These are phyloP conservation scores for Colletotrichum coccodes DNA, from an alignment of 2,329 filamentous ascomycete species.

Conservation along the genomic window DNA sequence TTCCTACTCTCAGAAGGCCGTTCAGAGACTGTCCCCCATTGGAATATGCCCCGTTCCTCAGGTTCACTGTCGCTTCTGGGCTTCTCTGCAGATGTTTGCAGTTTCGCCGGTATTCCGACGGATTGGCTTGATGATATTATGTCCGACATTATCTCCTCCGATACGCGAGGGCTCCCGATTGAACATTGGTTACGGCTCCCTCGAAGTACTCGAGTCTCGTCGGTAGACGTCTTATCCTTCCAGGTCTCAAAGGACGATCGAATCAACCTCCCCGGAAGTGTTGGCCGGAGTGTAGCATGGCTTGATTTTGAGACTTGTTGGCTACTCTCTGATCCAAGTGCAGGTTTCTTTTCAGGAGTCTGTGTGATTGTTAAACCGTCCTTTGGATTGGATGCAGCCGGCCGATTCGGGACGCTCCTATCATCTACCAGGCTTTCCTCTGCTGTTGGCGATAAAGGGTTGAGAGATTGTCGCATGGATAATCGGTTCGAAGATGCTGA, in stretches of 20 bases:
- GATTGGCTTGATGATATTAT: constrained; percentile 40
- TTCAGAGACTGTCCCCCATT: background rate
- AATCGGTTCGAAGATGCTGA: constrained; percentile 32
- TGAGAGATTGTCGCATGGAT: constrained; percentile 28
- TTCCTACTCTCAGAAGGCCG: background rate
- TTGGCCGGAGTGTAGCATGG: background rate
- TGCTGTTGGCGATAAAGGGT: constrained; percentile 41
- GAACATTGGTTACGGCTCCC: background rate
- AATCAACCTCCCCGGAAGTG: background rate
- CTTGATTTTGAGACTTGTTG: background rate
- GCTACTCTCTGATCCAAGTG: background rate
- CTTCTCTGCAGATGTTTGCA: background rate
- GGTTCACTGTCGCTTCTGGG: background rate
- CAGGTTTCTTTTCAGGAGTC: background rate
- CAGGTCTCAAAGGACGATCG: background rate
- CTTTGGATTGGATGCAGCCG: background rate
- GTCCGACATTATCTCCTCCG: constrained; percentile 38
- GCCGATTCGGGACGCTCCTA: background rate
- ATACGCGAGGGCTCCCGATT: constrained; percentile 30
- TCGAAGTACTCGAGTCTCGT: background rate
- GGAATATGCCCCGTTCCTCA: background rate
- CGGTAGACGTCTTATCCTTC: background rate
- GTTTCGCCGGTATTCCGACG: background rate
- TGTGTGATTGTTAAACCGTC: background rate
- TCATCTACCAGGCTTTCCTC: constrained; percentile 39